These are phyloP conservation scores for Haematococcus sp. DNA, from an alignment of 139 green algal species.

Conservation along the genomic window DNA sequence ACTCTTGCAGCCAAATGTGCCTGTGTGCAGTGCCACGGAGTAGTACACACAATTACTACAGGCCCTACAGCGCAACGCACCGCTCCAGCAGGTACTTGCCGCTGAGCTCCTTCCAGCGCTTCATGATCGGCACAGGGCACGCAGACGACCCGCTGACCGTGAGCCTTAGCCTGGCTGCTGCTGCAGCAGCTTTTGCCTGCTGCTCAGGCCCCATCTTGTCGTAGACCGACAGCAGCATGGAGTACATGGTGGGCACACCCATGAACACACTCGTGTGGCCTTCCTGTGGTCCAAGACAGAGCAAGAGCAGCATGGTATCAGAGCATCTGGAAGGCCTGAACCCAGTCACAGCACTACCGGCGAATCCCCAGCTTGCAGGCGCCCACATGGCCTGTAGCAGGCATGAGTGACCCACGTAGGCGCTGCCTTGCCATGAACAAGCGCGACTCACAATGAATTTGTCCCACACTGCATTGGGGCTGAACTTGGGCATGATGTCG, in stretches of 20 bases:
- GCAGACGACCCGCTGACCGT: conserved; percentile 86
- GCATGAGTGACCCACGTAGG: no score
- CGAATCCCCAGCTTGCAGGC: background rate
- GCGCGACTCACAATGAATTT: conserved; percentile 44
- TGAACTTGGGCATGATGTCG: conserved; percentile 82
- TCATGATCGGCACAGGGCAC: conserved; percentile 79
- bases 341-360: no score
- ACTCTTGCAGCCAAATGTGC: no score
- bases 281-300: conserved; percentile 13
- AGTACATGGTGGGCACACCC: conserved; percentile 97
- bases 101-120: conserved; percentile 43
- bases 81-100: conserved; percentile 83
- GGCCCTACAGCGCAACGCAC: background rate
- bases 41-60: no score
- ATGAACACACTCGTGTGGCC: conserved; percentile 80
- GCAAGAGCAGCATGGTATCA: background rate
- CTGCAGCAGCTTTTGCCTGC: conserved; percentile 35
- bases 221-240: conserved; percentile 70
- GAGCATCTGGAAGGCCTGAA: background rate
- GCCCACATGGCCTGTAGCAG: no score
- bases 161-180: conserved; percentile 66
- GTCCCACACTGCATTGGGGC: conserved; percentile 59
- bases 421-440: no score
- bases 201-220: conserved; percentile 43
- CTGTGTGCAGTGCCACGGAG: no score